Base-by-base conservation (phyloP, 805 yeast species). In the Saccharomyces mikatae region DNA sequence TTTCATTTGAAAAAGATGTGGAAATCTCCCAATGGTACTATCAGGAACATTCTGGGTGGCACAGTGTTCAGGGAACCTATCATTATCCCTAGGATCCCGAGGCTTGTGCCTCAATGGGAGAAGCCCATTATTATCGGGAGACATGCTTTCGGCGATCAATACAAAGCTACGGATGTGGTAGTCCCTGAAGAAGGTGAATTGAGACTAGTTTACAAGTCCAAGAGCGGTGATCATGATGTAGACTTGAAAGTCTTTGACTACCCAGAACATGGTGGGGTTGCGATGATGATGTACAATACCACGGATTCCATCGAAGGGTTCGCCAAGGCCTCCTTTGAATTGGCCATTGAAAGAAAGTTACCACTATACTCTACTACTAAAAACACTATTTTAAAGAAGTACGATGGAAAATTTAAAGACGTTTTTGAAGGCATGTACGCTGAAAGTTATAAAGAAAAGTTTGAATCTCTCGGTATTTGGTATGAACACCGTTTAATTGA, bases 41-140 rank as follows among this genome's bases (percentile, higher is more conserved):
- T 92, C 71, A 85, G 98, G 75, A 92, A 92, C 76, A 86, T 92
- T 58, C 77, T 92, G 57, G 97, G 97, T 51, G 98, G 98, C 56
- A 92, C 97, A 29, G 96, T 92, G 48, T 92, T 92, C 80, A 82
- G 98, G 68, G 98, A 91, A 75, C 96, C 97, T 58, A 92, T 92
- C 70, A 89, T 92, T 52, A 89, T 92, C 64, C 89, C 89, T 55
- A 76, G 81, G 62, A 86, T 92, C 64, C 98, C 98, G 54, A 78
- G 96, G 62, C 78, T 90, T 58, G 86, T 92, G 22, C 89, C 95
- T 48, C 86, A 86, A 56, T 92, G 98, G 98, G 89, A 89, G 68
- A 78, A 90, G 72, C 97, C 98, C 57, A 92, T 92, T 70, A 86
- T 91, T 66, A 92, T 92, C 71, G 98, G 98, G 53, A 88, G 98